These are phyloP conservation scores for Buxus sempervirens DNA, from an alignment of 164 flowering plant genomes.

Conservation along the genomic window DNA sequence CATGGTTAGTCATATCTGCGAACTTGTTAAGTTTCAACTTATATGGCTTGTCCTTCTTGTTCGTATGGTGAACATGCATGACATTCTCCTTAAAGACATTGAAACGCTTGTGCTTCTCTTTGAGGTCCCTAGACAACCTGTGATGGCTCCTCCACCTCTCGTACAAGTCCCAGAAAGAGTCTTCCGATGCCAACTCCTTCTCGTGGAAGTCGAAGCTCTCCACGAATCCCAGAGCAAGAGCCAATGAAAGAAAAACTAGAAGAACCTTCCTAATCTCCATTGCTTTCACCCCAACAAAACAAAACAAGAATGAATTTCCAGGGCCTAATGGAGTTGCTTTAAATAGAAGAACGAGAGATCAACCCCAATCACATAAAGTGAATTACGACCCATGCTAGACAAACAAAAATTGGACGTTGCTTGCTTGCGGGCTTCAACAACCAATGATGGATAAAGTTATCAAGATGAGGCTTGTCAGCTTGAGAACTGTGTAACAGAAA, in stretches of 20 bases:
- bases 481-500: no score
- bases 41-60: conserved; percentile 60
- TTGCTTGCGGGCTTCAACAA: conserved; percentile 9
- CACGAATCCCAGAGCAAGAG: conserved; percentile 25
- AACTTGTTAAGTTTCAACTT: conserved; percentile 63
- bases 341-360: neutral
- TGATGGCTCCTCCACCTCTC: conserved; percentile 75
- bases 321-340: neutral
- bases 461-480: conserved; percentile 3
- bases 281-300: neutral
- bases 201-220: conserved; percentile 54
- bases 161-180: conserved; percentile 56
- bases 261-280: conserved; percentile 30
- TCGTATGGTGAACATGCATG: conserved; percentile 44
- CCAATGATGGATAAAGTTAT: conserved; percentile 4
- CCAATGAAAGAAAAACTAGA: conserved; percentile 24
- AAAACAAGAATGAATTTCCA: neutral
- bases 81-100: conserved; percentile 66
- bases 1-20: conserved; percentile 70
- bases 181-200: conserved; percentile 55
- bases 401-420: conserved; percentile 6
- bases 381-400: no score
- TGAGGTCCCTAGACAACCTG: conserved; percentile 41
- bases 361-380: no score
- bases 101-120: conserved; percentile 57